Evolutionary conservation across 352 stramenopile species (phyloP).

Genomic region (Phytophthora sp.): DNA sequence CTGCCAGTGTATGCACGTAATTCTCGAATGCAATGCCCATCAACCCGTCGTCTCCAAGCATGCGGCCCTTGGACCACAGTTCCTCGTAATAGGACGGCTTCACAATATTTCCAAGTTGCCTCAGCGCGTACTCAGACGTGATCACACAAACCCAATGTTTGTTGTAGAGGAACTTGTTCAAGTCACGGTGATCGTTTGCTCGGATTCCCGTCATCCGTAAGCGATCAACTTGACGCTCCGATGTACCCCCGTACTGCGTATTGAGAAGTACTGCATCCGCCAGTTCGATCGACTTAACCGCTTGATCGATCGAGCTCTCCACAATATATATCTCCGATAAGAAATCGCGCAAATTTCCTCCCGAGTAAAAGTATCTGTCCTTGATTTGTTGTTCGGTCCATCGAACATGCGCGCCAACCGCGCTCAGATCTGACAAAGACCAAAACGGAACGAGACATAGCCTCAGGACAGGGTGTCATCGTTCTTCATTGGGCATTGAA

Average conservation of each 20-base stretch:
- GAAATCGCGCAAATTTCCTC: too few species aligned
- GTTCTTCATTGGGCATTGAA: slow-evolving; percentile 2
- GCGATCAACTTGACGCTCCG: not conserved
- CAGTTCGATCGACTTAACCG: not conserved
- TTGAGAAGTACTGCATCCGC: not conserved
- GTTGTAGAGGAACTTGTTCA: not conserved
- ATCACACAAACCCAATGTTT: not conserved
- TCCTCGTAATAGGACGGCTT: slow-evolving; percentile 1
- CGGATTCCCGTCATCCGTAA: slow-evolving; percentile 3
- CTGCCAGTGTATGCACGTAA: slow-evolving; percentile 5
- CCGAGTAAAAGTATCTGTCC: not conserved
- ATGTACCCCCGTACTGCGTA: not conserved
- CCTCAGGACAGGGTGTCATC: not conserved
- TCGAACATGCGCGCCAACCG: slow-evolving; percentile 24
- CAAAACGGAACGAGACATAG: slow-evolving; percentile 36
- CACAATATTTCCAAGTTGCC: not conserved
- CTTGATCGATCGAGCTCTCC: not conserved
- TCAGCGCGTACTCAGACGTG: not conserved
- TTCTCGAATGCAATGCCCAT: not conserved
- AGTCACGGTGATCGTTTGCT: not conserved
- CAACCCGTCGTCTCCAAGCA: slow-evolving; percentile 2
- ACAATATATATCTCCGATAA: too few species aligned
- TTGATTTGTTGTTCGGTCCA: slow-evolving; percentile 18
- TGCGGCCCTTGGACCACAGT: not conserved
- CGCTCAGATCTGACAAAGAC: slow-evolving; percentile 32